Percentiles rank a stretch among this genome's conserved stretches.
Conservation (phyloP, 768 basidiomycete species). For the Trametes sanguinea region DNA sequence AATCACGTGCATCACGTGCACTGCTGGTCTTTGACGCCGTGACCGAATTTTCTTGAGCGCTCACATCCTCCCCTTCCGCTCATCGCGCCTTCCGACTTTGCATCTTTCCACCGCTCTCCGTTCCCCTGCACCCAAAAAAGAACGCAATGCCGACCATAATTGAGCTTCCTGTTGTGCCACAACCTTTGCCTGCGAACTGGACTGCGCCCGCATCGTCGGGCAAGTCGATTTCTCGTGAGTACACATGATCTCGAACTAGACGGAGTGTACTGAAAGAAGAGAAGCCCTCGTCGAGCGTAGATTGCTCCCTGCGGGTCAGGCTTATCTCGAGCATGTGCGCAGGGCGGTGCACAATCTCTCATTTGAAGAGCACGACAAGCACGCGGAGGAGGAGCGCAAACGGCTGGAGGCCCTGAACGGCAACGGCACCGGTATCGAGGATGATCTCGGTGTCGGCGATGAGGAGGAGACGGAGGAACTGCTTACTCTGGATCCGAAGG, state of each 20-base stretch:
- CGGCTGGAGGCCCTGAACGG: constrained; percentile 52
- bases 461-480: constrained; percentile 79
- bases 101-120: not conserved
- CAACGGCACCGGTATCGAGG: constrained; percentile 54
- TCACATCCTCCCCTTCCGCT: no score
- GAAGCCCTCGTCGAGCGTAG: constrained; percentile 46
- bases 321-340: constrained; percentile 81
- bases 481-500: constrained; percentile 86
- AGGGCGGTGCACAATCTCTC: constrained; percentile 73
- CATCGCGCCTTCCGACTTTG: not conserved
- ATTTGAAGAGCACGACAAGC: constrained; percentile 81
- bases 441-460: constrained; percentile 91
- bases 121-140: constrained; percentile 2
- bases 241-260: not conserved
- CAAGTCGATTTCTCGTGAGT: constrained; percentile 37
- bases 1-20: no score
- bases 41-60: no score
- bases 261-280: constrained; percentile 10
- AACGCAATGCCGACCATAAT: constrained; percentile 31
- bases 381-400: constrained; percentile 54
- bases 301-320: constrained; percentile 84
- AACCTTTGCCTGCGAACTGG: constrained; percentile 49
- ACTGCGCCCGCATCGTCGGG: constrained; percentile 40
- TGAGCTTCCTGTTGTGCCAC: constrained; percentile 43
- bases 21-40: no score